phyloP scores from a whole-genome alignment of 2,329 filamentous ascomycete species.

The Ustulina deusta region DNA sequence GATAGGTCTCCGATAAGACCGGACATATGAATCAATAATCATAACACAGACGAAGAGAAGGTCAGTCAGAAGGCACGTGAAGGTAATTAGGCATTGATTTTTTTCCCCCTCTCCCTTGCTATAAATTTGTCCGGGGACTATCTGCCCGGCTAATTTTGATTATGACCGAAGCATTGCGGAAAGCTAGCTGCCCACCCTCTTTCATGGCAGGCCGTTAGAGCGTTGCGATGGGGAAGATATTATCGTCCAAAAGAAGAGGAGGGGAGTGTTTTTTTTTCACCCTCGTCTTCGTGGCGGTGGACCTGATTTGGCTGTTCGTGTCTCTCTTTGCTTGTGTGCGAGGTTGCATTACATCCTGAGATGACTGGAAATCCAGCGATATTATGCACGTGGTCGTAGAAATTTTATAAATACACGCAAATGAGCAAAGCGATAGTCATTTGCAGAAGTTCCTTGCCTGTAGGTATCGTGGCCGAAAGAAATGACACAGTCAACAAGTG shows the following conservation, averaged over 20 bases:
- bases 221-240: background rate
- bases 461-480: constrained; percentile 8
- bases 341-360: constrained; percentile 14
- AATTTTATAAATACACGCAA: constrained; percentile 35
- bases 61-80: constrained; percentile 5
- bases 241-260: constrained; percentile 4
- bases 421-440: constrained; percentile 16
- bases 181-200: background rate
- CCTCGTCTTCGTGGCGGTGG: constrained; percentile 2
- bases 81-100: constrained; percentile 28
- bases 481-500: background rate
- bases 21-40: background rate
- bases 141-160: constrained; percentile 6
- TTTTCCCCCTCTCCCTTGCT: constrained; percentile 10
- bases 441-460: constrained; percentile 17
- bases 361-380: constrained; percentile 21
- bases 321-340: constrained; percentile 11
- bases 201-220: background rate
- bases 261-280: background rate
- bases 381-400: constrained; percentile 29
- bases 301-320: background rate
- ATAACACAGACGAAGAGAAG: background rate
- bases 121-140: constrained; percentile 9
- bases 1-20: background rate
- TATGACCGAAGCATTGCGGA: background rate